These are phyloP conservation scores for Gliomastix tumulicola DNA, from an alignment of 2,329 filamentous ascomycete genomes.

Conservation along the genomic window DNA sequence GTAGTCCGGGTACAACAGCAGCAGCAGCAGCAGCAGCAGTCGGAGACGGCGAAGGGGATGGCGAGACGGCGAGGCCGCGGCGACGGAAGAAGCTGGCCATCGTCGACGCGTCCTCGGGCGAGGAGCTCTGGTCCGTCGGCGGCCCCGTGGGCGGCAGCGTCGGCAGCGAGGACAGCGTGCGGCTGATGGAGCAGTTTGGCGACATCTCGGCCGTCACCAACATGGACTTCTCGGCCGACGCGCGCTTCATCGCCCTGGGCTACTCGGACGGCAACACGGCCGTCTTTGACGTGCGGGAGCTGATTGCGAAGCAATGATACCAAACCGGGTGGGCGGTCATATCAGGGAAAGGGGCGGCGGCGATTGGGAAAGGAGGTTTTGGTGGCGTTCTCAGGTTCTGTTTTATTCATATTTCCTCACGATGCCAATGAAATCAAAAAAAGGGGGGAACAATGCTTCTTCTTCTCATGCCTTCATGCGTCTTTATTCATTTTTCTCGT, in stretches of 20 bases:
- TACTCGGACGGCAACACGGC: slow-evolving; percentile 23
- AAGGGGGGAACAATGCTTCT: neutral
- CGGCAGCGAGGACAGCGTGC: slow-evolving; percentile 11
- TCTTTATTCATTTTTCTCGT: too few relatives aligned
- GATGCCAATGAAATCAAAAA: too few relatives aligned
- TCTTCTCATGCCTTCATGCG: neutral
- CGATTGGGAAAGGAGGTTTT: too few relatives aligned
- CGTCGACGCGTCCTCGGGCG: slow-evolving; percentile 26
- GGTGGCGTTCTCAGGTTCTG: too few relatives aligned
- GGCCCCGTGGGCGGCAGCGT: too few relatives aligned
- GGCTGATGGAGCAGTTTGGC: slow-evolving; percentile 21
- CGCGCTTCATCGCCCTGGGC: slow-evolving; percentile 25
- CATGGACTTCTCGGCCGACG: slow-evolving; percentile 28
- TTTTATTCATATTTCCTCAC: too few relatives aligned
- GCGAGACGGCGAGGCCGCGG: too few relatives aligned
- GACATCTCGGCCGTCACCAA: slow-evolving; percentile 26
- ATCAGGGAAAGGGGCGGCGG: neutral
- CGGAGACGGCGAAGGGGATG: too few relatives aligned
- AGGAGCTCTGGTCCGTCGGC: slow-evolving; percentile 25
- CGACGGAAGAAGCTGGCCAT: slow-evolving; percentile 24
- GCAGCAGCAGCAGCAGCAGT: too few relatives aligned
- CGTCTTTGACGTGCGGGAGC: slow-evolving; percentile 25
- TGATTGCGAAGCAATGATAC: neutral
- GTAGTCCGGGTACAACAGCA: too few relatives aligned
- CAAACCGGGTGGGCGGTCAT: neutral